Percentiles rank a stretch among this genome's conserved stretches.
phyloP scores from a whole-genome alignment of 768 basidiomycete genomes.

The Psilocybe subaeruginosa region DNA sequence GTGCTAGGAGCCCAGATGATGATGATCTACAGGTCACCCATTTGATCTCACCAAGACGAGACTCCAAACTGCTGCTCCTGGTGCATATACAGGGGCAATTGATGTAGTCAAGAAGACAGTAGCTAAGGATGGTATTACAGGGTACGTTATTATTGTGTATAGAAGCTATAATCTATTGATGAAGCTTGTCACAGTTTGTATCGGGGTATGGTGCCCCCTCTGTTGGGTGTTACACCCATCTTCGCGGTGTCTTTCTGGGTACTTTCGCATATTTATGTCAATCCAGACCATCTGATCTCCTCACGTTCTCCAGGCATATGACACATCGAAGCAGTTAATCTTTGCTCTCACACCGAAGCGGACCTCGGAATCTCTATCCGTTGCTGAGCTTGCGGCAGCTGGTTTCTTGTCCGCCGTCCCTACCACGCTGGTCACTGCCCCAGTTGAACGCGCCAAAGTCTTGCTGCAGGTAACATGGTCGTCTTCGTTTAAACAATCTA shows the following conservation, averaged over 20 bases:
- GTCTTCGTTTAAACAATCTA: background rate
- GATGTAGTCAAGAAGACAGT: slow-evolving; percentile 93
- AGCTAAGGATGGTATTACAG: slow-evolving; percentile 87
- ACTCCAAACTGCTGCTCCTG: slow-evolving; percentile 88
- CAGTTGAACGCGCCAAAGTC: slow-evolving; percentile 96
- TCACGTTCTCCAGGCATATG: slow-evolving; percentile 73
- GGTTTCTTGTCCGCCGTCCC: slow-evolving; percentile 96
- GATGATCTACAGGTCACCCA: slow-evolving; percentile 73
- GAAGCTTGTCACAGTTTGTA: slow-evolving; percentile 61
- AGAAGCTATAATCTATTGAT: slow-evolving; percentile 5
- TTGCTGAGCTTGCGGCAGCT: slow-evolving; percentile 83
- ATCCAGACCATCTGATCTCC: slow-evolving; percentile 1
- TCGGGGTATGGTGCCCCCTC: slow-evolving; percentile 91
- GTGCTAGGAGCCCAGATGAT: slow-evolving; percentile 2
- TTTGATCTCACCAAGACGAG: slow-evolving; percentile 98
- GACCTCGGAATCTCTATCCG: slow-evolving; percentile 60
- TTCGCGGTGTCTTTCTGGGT: slow-evolving; percentile 99
- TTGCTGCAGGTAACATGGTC: slow-evolving; percentile 71
- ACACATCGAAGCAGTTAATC: slow-evolving; percentile 88
- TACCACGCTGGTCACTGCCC: slow-evolving; percentile 89
- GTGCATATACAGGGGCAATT: slow-evolving; percentile 87
- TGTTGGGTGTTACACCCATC: slow-evolving; percentile 95
- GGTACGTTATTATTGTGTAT: slow-evolving; percentile 53
- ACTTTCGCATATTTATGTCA: slow-evolving; percentile 25
- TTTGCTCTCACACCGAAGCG: slow-evolving; percentile 80